These are phyloP conservation scores for Ustilago vetiveriae DNA, from an alignment of 1,284 basidiomycete genomes.

Conservation along the genomic window DNA sequence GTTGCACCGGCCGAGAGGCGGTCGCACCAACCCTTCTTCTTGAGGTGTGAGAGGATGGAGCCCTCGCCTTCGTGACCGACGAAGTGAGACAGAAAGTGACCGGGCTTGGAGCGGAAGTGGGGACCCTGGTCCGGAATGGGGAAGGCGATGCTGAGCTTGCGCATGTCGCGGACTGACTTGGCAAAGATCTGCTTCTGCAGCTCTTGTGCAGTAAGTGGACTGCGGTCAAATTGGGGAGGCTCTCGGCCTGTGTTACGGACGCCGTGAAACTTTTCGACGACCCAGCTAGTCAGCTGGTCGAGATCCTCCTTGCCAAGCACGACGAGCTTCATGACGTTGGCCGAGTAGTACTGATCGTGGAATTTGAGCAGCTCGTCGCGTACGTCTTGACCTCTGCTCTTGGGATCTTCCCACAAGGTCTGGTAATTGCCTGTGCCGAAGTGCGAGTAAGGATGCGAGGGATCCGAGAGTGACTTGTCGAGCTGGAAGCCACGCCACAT, in stretches of 20 bases:
- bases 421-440: conserved; percentile 92
- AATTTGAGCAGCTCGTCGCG: conserved; percentile 91
- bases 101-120: conserved; percentile 82
- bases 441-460: conserved; percentile 87
- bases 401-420: conserved; percentile 77
- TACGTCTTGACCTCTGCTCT: conserved; percentile 79
- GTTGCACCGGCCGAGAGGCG: conserved; percentile 79
- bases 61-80: conserved; percentile 96
- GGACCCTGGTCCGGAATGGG: conserved; percentile 77
- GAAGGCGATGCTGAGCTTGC: conserved; percentile 83
- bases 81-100: conserved; percentile 82
- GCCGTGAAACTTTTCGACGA: conserved; percentile 80
- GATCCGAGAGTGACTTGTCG: conserved; percentile 82
- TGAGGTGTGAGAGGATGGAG: conserved; percentile 89
- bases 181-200: conserved; percentile 81
- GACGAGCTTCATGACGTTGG: conserved; percentile 90
- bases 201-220: conserved; percentile 71
- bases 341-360: conserved; percentile 93
- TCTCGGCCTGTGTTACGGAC: conserved; percentile 76
- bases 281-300: conserved; percentile 78
- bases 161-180: conserved; percentile 90
- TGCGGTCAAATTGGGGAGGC: conserved; percentile 78
- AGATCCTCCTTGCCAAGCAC: conserved; percentile 88
- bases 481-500: conserved; percentile 96
- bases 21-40: conserved; percentile 90